Conservation (phyloP, 441 rosid genomes). For the Geranium incanum region DNA sequence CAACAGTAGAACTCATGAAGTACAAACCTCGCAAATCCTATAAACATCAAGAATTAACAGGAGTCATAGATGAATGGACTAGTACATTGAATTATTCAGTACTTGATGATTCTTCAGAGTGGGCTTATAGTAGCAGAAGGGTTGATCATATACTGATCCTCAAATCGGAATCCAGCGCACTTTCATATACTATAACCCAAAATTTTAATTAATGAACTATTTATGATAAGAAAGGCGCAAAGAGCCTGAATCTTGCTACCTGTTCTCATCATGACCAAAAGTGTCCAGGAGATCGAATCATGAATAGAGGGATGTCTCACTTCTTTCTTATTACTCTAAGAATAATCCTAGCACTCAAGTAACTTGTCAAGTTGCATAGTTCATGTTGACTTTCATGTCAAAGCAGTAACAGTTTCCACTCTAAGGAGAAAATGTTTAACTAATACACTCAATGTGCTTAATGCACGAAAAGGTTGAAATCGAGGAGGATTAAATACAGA, state of each 20-base stretch:
- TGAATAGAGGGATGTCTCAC: neutral
- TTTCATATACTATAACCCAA: neutral
- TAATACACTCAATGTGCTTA: neutral
- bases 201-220: neutral
- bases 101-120: slow-evolving; percentile 6
- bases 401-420: neutral
- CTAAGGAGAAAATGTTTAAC: neutral
- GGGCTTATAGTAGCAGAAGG: neutral
- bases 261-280: neutral
- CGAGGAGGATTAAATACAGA: neutral
- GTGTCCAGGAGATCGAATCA: neutral
- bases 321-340: neutral
- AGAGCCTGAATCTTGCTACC: neutral
- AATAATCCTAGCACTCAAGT: neutral
- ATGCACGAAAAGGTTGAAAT: neutral
- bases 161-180: neutral
- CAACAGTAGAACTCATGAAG: neutral
- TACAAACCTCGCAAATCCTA: neutral
- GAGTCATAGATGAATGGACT: neutral
- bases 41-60: neutral
- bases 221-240: neutral
- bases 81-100: neutral
- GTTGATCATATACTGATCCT: neutral
- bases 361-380: neutral
- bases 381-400: neutral